These are phyloP conservation scores for Carallia pectinifolia DNA, from an alignment of 345 rosid genomes.

Conservation along the genomic window DNA sequence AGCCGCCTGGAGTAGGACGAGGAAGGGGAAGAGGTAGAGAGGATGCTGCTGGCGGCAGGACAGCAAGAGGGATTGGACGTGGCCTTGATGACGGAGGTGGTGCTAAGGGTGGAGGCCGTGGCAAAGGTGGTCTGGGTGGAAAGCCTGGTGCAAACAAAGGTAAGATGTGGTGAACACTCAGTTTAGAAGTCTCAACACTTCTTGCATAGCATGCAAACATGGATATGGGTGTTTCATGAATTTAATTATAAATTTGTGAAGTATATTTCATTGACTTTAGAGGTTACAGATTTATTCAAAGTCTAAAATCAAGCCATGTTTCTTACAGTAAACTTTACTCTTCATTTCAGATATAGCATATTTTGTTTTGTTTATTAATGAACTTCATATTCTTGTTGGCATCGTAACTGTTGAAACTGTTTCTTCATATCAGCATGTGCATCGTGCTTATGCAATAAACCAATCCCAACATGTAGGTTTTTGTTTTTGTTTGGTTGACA, in stretches of 20 bases:
- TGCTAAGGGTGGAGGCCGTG: constrained; percentile 69
- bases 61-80: constrained; percentile 60
- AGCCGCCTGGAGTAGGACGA: constrained; percentile 75
- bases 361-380: too few relatives aligned
- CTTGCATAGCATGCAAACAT: neutral
- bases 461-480: neutral
- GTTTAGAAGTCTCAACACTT: neutral
- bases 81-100: constrained; percentile 64
- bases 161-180: constrained; percentile 6
- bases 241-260: neutral
- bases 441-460: neutral
- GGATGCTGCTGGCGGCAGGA: constrained; percentile 64
- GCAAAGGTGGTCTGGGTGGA: constrained; percentile 64
- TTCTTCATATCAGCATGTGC: neutral
- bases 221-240: neutral
- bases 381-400: neutral
- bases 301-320: too few relatives aligned
- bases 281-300: too few relatives aligned
- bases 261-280: neutral
- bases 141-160: constrained; percentile 61
- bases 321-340: too few relatives aligned
- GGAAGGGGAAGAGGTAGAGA: constrained; percentile 90
- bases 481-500: constrained; percentile 23
- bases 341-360: too few relatives aligned
- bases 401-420: neutral